Evolutionary conservation across 2,329 filamentous ascomycete genomes (phyloP), one percentile per base, ranked within the genome.

Genomic region (Dryadomyces quercivorus): DNA sequence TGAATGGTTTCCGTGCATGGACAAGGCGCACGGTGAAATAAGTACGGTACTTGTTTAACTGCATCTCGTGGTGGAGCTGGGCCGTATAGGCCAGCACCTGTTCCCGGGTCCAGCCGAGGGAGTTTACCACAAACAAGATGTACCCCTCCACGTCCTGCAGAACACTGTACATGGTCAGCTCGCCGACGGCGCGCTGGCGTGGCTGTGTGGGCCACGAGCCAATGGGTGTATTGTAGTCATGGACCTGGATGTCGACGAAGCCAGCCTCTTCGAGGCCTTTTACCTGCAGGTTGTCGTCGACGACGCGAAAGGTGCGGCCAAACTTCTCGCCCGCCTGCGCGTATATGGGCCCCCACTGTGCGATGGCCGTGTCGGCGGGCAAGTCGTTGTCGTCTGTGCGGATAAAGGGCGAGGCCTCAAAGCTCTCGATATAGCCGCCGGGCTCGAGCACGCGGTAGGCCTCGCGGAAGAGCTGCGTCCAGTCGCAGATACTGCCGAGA

Each of bases 401-500:
- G 51, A 63, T 56, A 34, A 26, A 22, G 2, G 57, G 45, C 8
- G 54, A 56, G 0, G 56, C 38, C 48, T 65, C 63, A 20, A 53
- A 54, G 46, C 55, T 59, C 58, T 66, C 63, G 20, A 65, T 18
- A 52, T 57, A 64, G 15, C 73, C 78, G n/a, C 78, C 79, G 0
- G 79, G 77, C 58, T 75, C 75, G 44, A 77, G 66, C 54, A 76
- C 72, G 50, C 68, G 68, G 61, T 67, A 76, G 3, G 75, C 64
- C 54, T 75, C 74, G 50, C 67, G 66, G 56, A 80, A 70, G 12
- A 81, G 61, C 36, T 71, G 68, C 40, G 70, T 69, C 63, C 77
- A 81, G 57, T 79, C 77, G 4, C 69, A 63, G 57, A 81, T 72
- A 55, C 72, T 72, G 42, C 80, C 79, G 2, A 72, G 65, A 59